Evolutionary conservation across 1,284 basidiomycete genomes (phyloP).

Genomic region (Ceratobasidium sp.): DNA sequence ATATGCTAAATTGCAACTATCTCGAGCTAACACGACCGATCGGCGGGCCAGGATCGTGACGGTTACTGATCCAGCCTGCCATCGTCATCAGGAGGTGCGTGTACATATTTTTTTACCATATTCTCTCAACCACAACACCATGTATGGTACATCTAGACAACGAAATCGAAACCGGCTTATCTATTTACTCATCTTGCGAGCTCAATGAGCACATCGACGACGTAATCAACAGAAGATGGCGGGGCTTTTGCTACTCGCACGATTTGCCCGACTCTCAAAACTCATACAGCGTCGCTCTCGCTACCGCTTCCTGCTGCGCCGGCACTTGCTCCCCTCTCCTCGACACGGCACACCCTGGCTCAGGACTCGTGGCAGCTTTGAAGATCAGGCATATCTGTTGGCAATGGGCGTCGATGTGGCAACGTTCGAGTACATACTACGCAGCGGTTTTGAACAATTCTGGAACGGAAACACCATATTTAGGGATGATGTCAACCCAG

Average conservation of each 20-base stretch:
- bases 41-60: too few relatives aligned
- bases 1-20: too few relatives aligned
- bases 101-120: too few relatives aligned
- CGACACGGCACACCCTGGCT: neutral
- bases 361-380: neutral
- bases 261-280: neutral
- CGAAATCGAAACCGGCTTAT: too few relatives aligned
- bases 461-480: constrained; percentile 57
- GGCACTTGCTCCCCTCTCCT: neutral
- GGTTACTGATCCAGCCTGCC: too few relatives aligned
- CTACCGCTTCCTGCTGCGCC: neutral
- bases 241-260: neutral
- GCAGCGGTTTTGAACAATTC: constrained; percentile 51
- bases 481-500: constrained; percentile 50
- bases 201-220: too few relatives aligned
- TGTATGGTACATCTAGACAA: too few relatives aligned
- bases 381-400: constrained; percentile 58
- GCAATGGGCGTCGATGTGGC: constrained; percentile 60
- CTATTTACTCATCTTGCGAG: too few relatives aligned
- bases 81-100: too few relatives aligned
- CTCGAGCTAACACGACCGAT: too few relatives aligned
- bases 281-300: neutral
- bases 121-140: too few relatives aligned
- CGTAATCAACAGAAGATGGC: neutral
- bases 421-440: constrained; percentile 56